Conservation (phyloP, 768 basidiomycete species). For the Ramaria sp. region DNA sequence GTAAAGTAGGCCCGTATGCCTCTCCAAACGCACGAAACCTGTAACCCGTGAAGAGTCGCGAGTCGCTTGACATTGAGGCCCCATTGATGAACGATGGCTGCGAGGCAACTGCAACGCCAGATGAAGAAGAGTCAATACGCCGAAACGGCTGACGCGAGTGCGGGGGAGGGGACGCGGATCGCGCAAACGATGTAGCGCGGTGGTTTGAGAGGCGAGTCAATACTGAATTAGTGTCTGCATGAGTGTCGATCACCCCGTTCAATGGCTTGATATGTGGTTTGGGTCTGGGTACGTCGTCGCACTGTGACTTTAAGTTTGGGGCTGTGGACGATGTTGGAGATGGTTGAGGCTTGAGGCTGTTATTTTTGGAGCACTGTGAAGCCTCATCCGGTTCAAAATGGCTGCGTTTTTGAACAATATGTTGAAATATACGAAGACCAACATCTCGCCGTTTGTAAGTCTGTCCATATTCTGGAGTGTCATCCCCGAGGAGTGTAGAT, state of each 20-base stretch:
- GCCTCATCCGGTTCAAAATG: background rate
- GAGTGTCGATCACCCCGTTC: background rate
- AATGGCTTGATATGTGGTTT: background rate
- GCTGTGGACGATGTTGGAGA: background rate
- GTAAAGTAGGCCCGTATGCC: conserved; percentile 46
- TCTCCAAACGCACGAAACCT: conserved; percentile 57
- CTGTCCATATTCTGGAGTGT: conserved; percentile 2
- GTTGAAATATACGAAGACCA: background rate
- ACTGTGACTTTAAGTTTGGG: background rate
- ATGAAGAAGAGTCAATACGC: conserved; percentile 18
- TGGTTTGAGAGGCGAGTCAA: conserved; percentile 33
- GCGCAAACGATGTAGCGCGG: conserved; percentile 56
- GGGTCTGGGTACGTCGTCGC: background rate
- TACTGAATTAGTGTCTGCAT: background rate
- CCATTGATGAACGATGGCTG: background rate
- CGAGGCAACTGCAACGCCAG: background rate
- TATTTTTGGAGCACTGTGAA: background rate
- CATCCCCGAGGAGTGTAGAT: background rate
- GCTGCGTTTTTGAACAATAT: conserved; percentile 2
- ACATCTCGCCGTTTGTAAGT: background rate
- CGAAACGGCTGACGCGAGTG: conserved; percentile 35
- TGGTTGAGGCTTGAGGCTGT: too few species aligned
- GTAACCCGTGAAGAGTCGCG: conserved; percentile 41
- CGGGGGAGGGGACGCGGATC: conserved; percentile 15
- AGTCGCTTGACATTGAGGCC: background rate